Base-by-base conservation (phyloP, 345 rosid genomes). In the Euphorbia tirucalli region DNA sequence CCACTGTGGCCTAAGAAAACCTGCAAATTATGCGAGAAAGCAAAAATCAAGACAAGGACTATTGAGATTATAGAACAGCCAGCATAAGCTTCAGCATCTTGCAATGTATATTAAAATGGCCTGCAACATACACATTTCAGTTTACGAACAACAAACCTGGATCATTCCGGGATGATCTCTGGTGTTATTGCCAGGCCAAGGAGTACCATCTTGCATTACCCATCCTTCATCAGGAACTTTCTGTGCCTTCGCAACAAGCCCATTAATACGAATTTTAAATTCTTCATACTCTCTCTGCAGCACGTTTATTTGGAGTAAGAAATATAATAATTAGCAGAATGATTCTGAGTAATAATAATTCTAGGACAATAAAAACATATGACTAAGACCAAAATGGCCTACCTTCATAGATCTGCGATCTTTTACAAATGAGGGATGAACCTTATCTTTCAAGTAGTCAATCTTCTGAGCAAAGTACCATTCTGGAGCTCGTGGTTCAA, bases 401-500 rank as follows among this genome's bases (percentile, higher is more conserved):
- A 87, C 92, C 90, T 90, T 88, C 89, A 90, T 88, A 48, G 84
- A 87, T 71, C 95, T 74, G 65, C 92, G 83, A 35, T 86, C 90
- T 82, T 74, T 86, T 30, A 88, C 89, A 79, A 88, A 88, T 56
- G 90, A 85, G 41, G 86, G 79, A 15, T 75, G 84, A 52, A 86
- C 83, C 79, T 83, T 83, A 21, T 85, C 86, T 52, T 77, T 78
- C 50, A 88, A 78, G 65, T 87, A 88, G 72, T 90, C 90, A 19
- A 90, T 80, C 82, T 82, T 88, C 70, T 81, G 86, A 24, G 86
- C 58, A 67, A 90, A 90, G 69, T 90, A 90, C 75, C 80, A 86
- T 73, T 90, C 96, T 0, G 96, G 96, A 70, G 90, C 88, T 48
- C 90, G 75, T 2, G 96, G 92, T 80, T 90, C 96, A 31, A 90